Percentiles rank a stretch among this genome's conserved stretches.
Evolutionary conservation across 495 filamentous ascomycete genomes (phyloP).

Genomic region (Corynascus novoguineensis): DNA sequence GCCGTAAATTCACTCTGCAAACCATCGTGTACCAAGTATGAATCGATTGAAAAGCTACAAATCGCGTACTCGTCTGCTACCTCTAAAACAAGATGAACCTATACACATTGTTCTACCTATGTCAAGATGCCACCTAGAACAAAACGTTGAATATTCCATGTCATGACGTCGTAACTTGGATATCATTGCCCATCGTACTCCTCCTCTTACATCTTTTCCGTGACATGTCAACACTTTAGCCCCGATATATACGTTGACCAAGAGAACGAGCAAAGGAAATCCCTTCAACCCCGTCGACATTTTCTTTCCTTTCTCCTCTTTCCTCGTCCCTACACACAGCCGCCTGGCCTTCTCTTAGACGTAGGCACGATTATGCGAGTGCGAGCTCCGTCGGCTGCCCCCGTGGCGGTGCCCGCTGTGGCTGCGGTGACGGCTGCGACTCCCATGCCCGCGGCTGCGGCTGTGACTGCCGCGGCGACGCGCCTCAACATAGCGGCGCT

Average conservation of each 20-base stretch:
- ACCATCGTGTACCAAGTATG: too few species aligned
- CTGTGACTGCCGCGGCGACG: conserved; percentile 6
- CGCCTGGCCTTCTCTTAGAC: conserved; percentile 11
- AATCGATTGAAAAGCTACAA: too few species aligned
- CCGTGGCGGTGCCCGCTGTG: not conserved
- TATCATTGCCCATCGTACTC: not conserved
- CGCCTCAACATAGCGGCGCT: conserved; percentile 8
- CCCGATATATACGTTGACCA: not conserved
- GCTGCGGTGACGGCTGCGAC: conserved; percentile 2
- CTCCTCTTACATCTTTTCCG: not conserved
- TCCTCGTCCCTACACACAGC: not conserved
- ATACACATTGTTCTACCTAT: not conserved
- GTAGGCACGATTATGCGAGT: conserved; percentile 14
- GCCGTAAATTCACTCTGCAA: too few species aligned
- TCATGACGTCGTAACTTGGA: conserved; percentile 10
- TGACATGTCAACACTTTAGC: not conserved
- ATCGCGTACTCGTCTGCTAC: too few species aligned
- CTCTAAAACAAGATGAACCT: too few species aligned
- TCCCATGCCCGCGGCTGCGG: not conserved
- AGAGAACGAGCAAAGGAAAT: not conserved
- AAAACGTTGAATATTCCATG: too few species aligned
- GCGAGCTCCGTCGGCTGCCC: conserved; percentile 13
- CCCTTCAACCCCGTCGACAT: not conserved
- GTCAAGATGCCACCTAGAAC: not conserved
- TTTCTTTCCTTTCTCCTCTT: not conserved